Evolutionary conservation across 140 eudicot genomes (phyloP).

Genomic region (Anethum foeniculum): DNA sequence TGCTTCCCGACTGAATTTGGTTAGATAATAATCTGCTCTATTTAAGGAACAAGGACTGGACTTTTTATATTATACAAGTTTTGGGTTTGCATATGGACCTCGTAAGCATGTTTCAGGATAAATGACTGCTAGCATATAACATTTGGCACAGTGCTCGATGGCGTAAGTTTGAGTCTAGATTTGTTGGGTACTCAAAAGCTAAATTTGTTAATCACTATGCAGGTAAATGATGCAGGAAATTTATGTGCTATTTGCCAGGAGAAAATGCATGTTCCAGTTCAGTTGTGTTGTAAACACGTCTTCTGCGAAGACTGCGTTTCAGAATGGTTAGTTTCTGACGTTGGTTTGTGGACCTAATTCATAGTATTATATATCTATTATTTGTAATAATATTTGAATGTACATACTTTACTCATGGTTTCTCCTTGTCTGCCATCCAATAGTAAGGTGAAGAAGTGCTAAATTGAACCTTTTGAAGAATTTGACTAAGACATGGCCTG

Average conservation of each 20-base stretch:
- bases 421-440: background rate
- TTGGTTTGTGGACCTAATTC: background rate
- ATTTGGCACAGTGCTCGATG: no score
- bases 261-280: slow-evolving; percentile 82
- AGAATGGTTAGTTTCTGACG: slow-evolving; percentile 55
- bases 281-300: slow-evolving; percentile 76
- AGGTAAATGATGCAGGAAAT: slow-evolving; percentile 81
- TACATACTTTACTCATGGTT: background rate
- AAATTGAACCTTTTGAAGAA: background rate
- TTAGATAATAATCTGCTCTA: background rate
- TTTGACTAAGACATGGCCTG: background rate
- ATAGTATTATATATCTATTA: background rate
- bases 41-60: background rate
- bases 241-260: slow-evolving; percentile 91
- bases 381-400: background rate
- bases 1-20: background rate
- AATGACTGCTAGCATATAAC: background rate
- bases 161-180: background rate
- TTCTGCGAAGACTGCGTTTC: slow-evolving; percentile 93
- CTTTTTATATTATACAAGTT: background rate
- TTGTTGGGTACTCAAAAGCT: background rate
- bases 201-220: background rate
- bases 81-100: background rate
- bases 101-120: background rate
- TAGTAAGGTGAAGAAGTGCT: background rate